These are phyloP conservation scores for Tulasnella sp. DNA, from an alignment of 768 basidiomycete species.

Conservation along the genomic window DNA sequence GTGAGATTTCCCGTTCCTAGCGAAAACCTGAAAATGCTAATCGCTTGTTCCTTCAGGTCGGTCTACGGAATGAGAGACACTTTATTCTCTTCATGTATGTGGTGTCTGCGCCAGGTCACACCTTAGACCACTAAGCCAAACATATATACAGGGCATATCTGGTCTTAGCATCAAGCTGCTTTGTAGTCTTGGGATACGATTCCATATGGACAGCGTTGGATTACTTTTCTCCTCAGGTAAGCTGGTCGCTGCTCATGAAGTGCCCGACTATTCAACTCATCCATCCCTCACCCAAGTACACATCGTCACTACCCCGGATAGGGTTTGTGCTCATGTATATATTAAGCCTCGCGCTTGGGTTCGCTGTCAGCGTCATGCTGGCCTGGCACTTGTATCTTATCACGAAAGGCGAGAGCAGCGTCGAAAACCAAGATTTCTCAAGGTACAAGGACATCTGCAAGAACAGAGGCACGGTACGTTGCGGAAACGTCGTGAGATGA, in stretches of 20 bases:
- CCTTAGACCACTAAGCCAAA: conserved; percentile 1
- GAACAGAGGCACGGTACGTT: conserved; percentile 50
- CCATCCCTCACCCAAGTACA: conserved; percentile 36
- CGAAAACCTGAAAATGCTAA: neutral
- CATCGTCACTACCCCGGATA: conserved; percentile 51
- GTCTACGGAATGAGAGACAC: conserved; percentile 88
- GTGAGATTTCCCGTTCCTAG: conserved; percentile 26
- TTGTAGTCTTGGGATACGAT: conserved; percentile 51
- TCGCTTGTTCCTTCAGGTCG: conserved; percentile 34
- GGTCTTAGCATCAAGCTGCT: conserved; percentile 53
- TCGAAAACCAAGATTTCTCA: conserved; percentile 81
- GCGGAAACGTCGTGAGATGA: conserved; percentile 43
- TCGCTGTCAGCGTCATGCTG: conserved; percentile 64
- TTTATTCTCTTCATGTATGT: conserved; percentile 89
- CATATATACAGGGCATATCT: conserved; percentile 56
- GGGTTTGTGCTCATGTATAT: conserved; percentile 67
- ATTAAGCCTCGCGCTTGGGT: conserved; percentile 58
- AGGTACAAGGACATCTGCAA: conserved; percentile 62
- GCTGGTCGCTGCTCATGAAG: conserved; percentile 1
- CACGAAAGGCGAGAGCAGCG: conserved; percentile 67
- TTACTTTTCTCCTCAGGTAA: conserved; percentile 34
- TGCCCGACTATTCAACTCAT: conserved; percentile 16
- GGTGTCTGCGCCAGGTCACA: neutral
- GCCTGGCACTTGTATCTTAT: conserved; percentile 65
- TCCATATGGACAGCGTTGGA: conserved; percentile 49